Evolutionary conservation across 2,329 filamentous ascomycete genomes (phyloP).

Genomic region (Erysiphe pulchra): DNA sequence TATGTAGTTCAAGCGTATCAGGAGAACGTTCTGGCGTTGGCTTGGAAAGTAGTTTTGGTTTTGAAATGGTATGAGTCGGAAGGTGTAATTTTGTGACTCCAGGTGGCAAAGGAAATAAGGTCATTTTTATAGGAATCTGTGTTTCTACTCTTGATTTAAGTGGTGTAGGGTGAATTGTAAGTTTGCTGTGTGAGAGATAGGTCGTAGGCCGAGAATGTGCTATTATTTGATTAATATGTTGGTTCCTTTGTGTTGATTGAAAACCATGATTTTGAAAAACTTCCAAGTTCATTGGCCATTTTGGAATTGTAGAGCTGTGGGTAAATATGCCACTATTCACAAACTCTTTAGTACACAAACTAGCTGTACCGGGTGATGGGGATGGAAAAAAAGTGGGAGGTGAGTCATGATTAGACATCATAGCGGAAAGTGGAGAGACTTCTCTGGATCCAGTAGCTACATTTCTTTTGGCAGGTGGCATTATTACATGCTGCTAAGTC

Average conservation of each 20-base stretch:
- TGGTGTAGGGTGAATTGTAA: slow-evolving; percentile 41
- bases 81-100: slow-evolving; percentile 63
- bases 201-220: slow-evolving; percentile 6
- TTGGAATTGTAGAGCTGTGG: slow-evolving; percentile 4
- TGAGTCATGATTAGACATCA: slow-evolving; percentile 24
- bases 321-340: slow-evolving; percentile 10
- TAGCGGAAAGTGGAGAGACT: slow-evolving; percentile 26
- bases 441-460: slow-evolving; percentile 24
- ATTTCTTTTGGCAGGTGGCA: slow-evolving; percentile 23
- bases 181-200: slow-evolving; percentile 14
- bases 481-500: slow-evolving; percentile 23
- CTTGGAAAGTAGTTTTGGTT: slow-evolving; percentile 71
- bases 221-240: slow-evolving; percentile 3
- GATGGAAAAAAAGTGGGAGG: slow-evolving; percentile 24
- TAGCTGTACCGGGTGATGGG: slow-evolving; percentile 18
- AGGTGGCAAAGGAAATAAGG: slow-evolving; percentile 46
- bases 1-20: slow-evolving; percentile 57
- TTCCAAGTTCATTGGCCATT: slow-evolving; percentile 15
- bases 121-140: slow-evolving; percentile 73
- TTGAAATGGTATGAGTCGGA: slow-evolving; percentile 75
- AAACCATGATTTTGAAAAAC: slow-evolving; percentile 4
- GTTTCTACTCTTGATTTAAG: slow-evolving; percentile 86
- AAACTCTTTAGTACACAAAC: slow-evolving; percentile 14
- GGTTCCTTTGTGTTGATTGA: slow-evolving; percentile 1
- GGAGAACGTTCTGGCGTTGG: slow-evolving; percentile 35